Conservation (phyloP, 208 protist genomes). For the Leptomonas pyrrhocoris region DNA sequence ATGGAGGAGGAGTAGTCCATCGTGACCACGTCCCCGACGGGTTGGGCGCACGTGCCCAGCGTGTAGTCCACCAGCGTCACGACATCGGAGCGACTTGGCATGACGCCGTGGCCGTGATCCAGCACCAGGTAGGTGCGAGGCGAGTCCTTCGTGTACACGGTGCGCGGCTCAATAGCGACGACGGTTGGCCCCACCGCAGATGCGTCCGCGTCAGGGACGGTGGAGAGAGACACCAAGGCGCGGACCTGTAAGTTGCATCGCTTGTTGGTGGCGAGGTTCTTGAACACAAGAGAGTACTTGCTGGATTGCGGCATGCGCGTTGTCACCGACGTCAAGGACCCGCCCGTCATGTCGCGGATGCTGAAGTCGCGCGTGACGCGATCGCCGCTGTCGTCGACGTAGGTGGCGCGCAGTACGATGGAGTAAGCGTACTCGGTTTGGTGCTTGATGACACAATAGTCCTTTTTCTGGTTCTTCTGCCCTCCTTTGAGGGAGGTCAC, state of each 20-base stretch:
- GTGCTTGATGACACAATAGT: constrained; percentile 60
- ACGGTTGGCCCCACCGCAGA: constrained; percentile 37
- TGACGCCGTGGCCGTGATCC: constrained; percentile 30
- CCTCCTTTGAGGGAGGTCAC: constrained; percentile 45
- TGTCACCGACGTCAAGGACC: constrained; percentile 53
- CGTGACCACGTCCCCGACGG: constrained; percentile 6
- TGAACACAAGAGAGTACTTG: constrained; percentile 59
- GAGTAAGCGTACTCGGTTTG: constrained; percentile 70
- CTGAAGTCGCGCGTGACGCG: constrained; percentile 41
- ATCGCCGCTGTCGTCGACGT: constrained; percentile 27
- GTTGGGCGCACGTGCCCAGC: constrained; percentile 25
- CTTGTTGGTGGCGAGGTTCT: constrained; percentile 45
- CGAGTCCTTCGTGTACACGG: constrained; percentile 44
- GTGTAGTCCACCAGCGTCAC: constrained; percentile 40
- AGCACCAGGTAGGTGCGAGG: constrained; percentile 49
- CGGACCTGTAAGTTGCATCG: constrained; percentile 52
- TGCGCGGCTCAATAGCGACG: constrained; percentile 56
- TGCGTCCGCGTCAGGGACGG: not conserved
- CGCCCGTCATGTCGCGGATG: constrained; percentile 61
- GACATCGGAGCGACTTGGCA: constrained; percentile 11
- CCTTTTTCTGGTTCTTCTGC: constrained; percentile 22
- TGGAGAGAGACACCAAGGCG: constrained; percentile 35
- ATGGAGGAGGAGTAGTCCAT: constrained; percentile 40
- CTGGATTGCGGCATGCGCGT: constrained; percentile 35
- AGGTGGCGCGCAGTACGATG: constrained; percentile 46